Evolutionary conservation across 176 grass and related monocot genomes (phyloP).

Genomic region (Triticum urartu): DNA sequence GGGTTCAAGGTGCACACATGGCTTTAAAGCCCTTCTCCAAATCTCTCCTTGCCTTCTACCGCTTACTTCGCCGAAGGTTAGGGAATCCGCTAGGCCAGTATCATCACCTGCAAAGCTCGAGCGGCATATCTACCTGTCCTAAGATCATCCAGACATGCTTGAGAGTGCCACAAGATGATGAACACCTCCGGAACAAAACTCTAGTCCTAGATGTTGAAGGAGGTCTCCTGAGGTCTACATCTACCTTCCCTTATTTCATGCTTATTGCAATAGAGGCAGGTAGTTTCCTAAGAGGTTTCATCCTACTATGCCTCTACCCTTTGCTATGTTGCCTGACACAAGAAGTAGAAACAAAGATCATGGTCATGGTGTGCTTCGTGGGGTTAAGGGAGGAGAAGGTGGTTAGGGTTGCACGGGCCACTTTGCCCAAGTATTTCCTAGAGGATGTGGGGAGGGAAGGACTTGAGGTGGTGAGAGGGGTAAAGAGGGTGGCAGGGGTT

Average conservation of each 20-base stretch:
- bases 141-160: constrained; percentile 26
- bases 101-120: constrained; percentile 26
- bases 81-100: constrained; percentile 13
- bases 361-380: constrained; percentile 64
- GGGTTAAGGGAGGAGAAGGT: constrained; percentile 55
- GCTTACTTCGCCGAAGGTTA: constrained; percentile 32
- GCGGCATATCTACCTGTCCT: constrained; percentile 6
- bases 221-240: constrained; percentile 58
- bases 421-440: constrained; percentile 72
- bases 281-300: constrained; percentile 59
- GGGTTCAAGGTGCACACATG: constrained; percentile 28
- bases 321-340: constrained; percentile 44
- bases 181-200: constrained; percentile 33
- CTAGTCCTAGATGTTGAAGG: constrained; percentile 77
- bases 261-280: constrained; percentile 83
- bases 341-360: constrained; percentile 41
- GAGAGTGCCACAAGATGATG: background rate
- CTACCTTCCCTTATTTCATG: constrained; percentile 82
- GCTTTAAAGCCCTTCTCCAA: constrained; percentile 45
- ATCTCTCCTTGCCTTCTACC: constrained; percentile 42
- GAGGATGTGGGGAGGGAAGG: constrained; percentile 75
- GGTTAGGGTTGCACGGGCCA: constrained; percentile 45
- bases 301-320: constrained; percentile 63
- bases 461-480: constrained; percentile 34
- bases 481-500: constrained; percentile 38